Evolutionary conservation across 1,284 basidiomycete species (phyloP).

Genomic region (Cronartium quercuum): DNA sequence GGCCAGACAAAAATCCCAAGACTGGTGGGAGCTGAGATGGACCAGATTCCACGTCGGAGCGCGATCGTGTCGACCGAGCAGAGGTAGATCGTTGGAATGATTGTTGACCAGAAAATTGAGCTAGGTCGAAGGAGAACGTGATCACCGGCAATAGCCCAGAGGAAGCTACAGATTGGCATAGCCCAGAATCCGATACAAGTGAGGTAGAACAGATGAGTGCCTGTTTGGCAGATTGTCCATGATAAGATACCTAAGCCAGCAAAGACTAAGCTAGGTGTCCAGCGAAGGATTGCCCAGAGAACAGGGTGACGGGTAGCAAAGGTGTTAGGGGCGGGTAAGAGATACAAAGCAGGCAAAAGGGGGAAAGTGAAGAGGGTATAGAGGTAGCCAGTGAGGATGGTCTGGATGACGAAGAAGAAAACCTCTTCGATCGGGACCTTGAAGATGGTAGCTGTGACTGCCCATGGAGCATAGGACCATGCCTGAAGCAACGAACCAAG

Average conservation of each 20-base stretch:
- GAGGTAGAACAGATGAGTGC: constrained; percentile 9
- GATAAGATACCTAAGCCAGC: not conserved
- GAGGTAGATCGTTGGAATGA: constrained; percentile 26
- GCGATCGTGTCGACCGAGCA: constrained; percentile 15
- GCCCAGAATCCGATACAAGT: constrained; percentile 22
- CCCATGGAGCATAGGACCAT: constrained; percentile 30
- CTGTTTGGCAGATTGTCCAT: constrained; percentile 3
- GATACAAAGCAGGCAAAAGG: constrained; percentile 19
- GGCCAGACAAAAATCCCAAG: constrained; percentile 45
- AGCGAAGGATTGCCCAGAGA: constrained; percentile 11
- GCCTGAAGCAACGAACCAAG: not conserved
- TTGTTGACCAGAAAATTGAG: constrained; percentile 15
- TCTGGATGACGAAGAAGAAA: constrained; percentile 37
- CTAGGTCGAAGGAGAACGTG: constrained; percentile 23
- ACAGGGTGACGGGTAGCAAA: not conserved
- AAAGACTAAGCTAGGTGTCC: constrained; percentile 8
- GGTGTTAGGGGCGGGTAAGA: constrained; percentile 9
- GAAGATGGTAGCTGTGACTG: constrained; percentile 15
- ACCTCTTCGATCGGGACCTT: constrained; percentile 34
- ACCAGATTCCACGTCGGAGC: constrained; percentile 20
- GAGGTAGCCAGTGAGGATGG: constrained; percentile 14
- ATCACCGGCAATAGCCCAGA: constrained; percentile 31
- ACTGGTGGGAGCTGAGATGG: constrained; percentile 41
- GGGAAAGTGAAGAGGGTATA: constrained; percentile 23
- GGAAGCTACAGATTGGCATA: constrained; percentile 8